A percentile compares a stretch with the other conserved stretches of the same genome.
phyloP scores from a whole-genome alignment of 768 basidiomycete genomes.

The Amanita rimosa region DNA sequence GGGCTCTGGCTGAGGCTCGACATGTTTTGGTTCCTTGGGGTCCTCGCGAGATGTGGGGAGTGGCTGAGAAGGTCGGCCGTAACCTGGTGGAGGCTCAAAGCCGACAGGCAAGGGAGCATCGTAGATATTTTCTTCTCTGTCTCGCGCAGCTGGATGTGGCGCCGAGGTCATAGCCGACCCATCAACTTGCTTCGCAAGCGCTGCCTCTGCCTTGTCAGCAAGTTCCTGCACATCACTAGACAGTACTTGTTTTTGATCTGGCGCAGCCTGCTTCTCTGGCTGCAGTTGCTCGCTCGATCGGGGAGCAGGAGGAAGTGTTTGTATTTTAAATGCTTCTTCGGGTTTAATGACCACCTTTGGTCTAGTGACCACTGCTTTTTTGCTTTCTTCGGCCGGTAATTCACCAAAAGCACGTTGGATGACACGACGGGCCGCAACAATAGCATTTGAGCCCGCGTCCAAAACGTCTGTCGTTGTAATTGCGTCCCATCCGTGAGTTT shows the following conservation, averaged over 20 bases:
- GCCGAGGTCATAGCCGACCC: conserved; percentile 15
- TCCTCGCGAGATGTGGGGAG: conserved; percentile 20
- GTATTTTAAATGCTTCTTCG: conserved; percentile 36
- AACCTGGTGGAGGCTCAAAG: conserved; percentile 90
- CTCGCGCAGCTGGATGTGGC: conserved; percentile 15
- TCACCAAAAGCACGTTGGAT: conserved; percentile 40
- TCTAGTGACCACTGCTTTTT: conserved; percentile 32
- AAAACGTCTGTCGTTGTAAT: conserved; percentile 53
- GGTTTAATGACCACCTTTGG: conserved; percentile 29
- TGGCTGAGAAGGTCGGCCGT: conserved; percentile 49
- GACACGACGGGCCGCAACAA: conserved; percentile 37
- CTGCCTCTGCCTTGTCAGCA: conserved; percentile 62
- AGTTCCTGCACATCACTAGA: conserved; percentile 59
- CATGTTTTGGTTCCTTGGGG: conserved; percentile 23
- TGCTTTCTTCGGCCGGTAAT: conserved; percentile 21
- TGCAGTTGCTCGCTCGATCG: conserved; percentile 10
- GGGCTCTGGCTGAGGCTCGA: conserved; percentile 17
- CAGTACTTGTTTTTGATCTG: conserved; percentile 35
- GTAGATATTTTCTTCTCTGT: conserved; percentile 35
- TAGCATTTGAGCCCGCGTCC: conserved; percentile 37
- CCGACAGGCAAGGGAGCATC: conserved; percentile 76
- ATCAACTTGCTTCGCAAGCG: conserved; percentile 36
- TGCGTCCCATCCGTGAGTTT: conserved; percentile 69
- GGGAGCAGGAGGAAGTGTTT: conserved; percentile 15
- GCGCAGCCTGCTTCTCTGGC: conserved; percentile 27